phyloP scores from a whole-genome alignment of 2,329 filamentous ascomycete species.

The Cladosporium sp. region DNA sequence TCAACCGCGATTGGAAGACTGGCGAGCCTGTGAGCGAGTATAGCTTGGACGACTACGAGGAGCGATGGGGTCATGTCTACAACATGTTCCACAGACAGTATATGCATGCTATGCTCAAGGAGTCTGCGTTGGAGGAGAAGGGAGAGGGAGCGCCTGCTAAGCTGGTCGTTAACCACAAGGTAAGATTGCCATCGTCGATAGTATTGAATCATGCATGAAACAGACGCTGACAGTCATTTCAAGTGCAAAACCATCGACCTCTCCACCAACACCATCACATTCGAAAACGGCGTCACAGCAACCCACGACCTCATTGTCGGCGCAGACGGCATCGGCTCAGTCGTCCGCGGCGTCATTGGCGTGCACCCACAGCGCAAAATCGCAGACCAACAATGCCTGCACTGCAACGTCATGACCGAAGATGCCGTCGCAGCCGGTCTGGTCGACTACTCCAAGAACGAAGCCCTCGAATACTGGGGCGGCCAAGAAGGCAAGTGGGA shows the following conservation, averaged over 20 bases:
- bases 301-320: conserved; percentile 60
- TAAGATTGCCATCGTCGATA: conserved; percentile 14
- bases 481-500: conserved; percentile 59
- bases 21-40: conserved; percentile 63
- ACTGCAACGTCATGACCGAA: conserved; percentile 60
- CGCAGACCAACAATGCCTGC: conserved; percentile 58
- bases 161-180: conserved; percentile 53
- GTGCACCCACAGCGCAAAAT: conserved; percentile 57
- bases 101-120: conserved; percentile 65
- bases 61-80: conserved; percentile 62
- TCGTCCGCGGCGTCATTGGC: conserved; percentile 60
- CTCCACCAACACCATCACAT: conserved; percentile 41
- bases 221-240: conserved; percentile 31
- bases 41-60: conserved; percentile 60
- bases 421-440: conserved; percentile 56
- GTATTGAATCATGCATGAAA: conserved; percentile 28
- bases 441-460: conserved; percentile 58
- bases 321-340: conserved; percentile 64
- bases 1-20: conserved; percentile 67
- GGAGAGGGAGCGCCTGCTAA: conserved; percentile 53
- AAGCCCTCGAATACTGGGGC: conserved; percentile 66
- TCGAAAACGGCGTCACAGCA: conserved; percentile 48
- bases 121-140: conserved; percentile 48
- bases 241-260: conserved; percentile 47
- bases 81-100: conserved; percentile 68